Base-by-base conservation (phyloP, 805 yeast species). In the Kluyveromyces dobzhanskii region DNA sequence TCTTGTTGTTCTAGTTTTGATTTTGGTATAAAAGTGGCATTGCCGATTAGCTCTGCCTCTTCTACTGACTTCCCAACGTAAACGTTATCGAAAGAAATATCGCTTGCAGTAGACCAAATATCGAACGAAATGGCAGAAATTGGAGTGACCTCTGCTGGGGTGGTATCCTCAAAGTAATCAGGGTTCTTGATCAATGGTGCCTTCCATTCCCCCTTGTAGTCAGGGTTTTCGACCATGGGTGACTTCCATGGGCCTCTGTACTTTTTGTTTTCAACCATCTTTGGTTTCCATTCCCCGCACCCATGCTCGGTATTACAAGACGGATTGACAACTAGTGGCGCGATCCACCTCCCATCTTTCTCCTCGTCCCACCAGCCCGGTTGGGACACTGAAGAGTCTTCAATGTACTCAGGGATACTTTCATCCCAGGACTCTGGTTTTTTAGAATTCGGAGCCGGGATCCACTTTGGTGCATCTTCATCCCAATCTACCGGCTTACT, bases 331-430 rank as follows among this genome's bases (percentile, higher is more conserved):
- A 86, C 67, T 35, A 67, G 59, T 18, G 90, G 87, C 2, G 87
- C 80, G 31, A 66, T 51, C 94, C 94, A 88, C 51, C 71, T 79
- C 4, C 95, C 96, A 56, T 86, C 95, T 56, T 82, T 88, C 48
- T 80, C 88, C 30, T 85, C 95, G 54, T 84, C 84, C 96, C 96
- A 87, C 53, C 73, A 80, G 32, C 67, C 80, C 14, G 95, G 95
- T 50, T 69, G 73, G 24, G 44, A 53, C 21, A 85, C 80, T 1
- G 65, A 68, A 29, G 94, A 86, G 56, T 87, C 92, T 9, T 71
- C 61, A 41, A 88, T 75, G 44, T 61, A 73, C 43, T 62, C 69
- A 9, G 74, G 71, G 18, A 69, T 71, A 16, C 69, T 69, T 51
- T 80, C 94, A 48, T 77, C 75, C 97, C 97, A 88, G 45, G 73